Evolutionary conservation across 2,329 filamentous ascomycete genomes (phyloP).

Genomic region (Pestalotiopsis sp.): DNA sequence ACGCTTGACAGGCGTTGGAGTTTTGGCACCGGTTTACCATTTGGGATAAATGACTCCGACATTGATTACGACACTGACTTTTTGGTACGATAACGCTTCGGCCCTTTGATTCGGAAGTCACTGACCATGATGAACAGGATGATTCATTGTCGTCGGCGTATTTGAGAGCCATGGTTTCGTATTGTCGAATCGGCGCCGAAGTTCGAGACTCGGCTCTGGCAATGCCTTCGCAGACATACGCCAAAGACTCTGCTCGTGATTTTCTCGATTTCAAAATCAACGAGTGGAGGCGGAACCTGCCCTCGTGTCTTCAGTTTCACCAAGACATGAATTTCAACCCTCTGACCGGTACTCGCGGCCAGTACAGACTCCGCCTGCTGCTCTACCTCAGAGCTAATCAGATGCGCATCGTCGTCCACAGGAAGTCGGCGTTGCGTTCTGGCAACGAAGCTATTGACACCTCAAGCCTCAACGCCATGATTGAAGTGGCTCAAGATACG

Average conservation of each 20-base stretch:
- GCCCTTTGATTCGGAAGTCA: neutral
- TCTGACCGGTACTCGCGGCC: neutral
- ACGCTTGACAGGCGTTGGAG: constrained; percentile 10
- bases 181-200: constrained; percentile 8
- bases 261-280: neutral
- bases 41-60: constrained; percentile 6
- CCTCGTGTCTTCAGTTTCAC: neutral
- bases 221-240: neutral
- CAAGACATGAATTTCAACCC: constrained; percentile 2
- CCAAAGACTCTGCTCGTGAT: constrained; percentile 8
- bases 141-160: constrained; percentile 1
- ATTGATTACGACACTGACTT: constrained; percentile 9
- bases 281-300: constrained; percentile 6
- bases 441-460: neutral
- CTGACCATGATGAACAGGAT: neutral
- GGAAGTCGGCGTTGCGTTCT: neutral
- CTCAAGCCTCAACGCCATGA: constrained; percentile 1
- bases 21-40: constrained; percentile 9
- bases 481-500: constrained; percentile 7
- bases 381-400: constrained; percentile 9
- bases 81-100: neutral
- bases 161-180: constrained; percentile 5
- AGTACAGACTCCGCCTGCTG: constrained; percentile 6
- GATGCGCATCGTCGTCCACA: constrained; percentile 5
- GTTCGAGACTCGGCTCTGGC: constrained; percentile 3